Base-by-base conservation (phyloP, 1,284 basidiomycete species). In the Leccinum griseonigrum region DNA sequence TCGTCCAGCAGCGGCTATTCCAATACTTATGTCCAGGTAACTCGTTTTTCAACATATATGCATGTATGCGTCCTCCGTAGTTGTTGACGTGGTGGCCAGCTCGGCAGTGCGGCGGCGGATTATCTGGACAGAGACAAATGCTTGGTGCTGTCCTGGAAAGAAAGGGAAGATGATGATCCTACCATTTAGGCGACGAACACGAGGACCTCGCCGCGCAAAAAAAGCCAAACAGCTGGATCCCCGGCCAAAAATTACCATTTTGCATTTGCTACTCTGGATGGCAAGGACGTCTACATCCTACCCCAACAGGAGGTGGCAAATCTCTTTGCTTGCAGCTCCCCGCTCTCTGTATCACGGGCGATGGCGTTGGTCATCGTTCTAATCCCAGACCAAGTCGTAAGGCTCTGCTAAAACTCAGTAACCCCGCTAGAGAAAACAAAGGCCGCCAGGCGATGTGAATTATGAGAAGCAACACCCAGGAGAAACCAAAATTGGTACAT, bases 1-100 rank as follows among this genome's bases (percentile, higher is more conserved):
- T 66, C 75, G 74, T 65, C 68, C 40, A 38, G 75, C 74, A 59
- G 80, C 76, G 72, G 72, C 1, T 76, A 65, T 38, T 69, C 63
- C 2, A 71, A 72, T 14, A 56, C 65, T 0, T 75, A 74, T 26
- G 64, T 75, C 48, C 63, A 74, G 64, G 74, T 73, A 59, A 51
- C 1, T 31, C 0, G 1, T 26, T 2, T 52, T 29, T 38, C 14
- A 38, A 38, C 7, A 38, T 38, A 16, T 16, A 38, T 52, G 40
- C 9, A 18, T 50, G 14, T 13, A 9, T 5, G 11, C 48, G 16
- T 53, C 5, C 9, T 22, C 11, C 4, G 14, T 53, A 26, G 31
- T 48, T 3, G 18, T 53, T 71, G 34, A 69, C 57, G 26, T 16
- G 11, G 38, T 26, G 16, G 5, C 43, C 54, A 74, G 72, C 62